Base-by-base conservation (phyloP, 805 yeast genomes). In the Lachancea fermentati region DNA sequence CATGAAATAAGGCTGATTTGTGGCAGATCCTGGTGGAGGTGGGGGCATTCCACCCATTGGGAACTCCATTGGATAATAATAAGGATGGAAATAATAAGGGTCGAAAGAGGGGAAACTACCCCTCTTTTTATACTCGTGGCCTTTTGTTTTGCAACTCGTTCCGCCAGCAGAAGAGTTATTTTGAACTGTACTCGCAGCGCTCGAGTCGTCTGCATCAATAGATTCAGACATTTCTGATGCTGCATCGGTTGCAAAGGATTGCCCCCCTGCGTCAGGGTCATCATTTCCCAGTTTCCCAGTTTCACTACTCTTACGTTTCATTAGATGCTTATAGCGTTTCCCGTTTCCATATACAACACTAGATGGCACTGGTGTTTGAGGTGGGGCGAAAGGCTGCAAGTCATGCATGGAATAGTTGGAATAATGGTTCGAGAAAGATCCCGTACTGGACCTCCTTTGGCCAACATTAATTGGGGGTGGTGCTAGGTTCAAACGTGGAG, bases 401-500 rank as follows among this genome's bases (percentile, higher is more conserved):
- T 33, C 37, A 19, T 28, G 42, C 7, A 35, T 14, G n/a, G 38
- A 35, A 24, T 39, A 33, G 34, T 40, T 32, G 32, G 33, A 28
- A 19, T 35, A 39, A 24, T 37, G 36, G 4, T 30, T 32, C 26
- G 32, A 46, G 19, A 46, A 50, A n/a, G 62, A 57, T 1, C 62
- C 61, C 7, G 61, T 56, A 39, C 54, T 54, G 2, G 67, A 55
- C 41, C 66, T 67, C 55, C 72, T 68, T 44, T 67, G 60, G 33
- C 72, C 73, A 45, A 81, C 69, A 52, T 80, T 79, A 28, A 85
- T 79, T 2, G 94, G 94, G 4, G 94, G 91, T 6, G 94, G 94
- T 0, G 95, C 94, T 42, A 84, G 67, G 32, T 69, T 72, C 44
- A 79, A 57, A 39, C 61, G 64, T 32, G 73, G 70, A 3, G 60